These are phyloP conservation scores for Cutaneotrichosporon spelunceum DNA, from an alignment of 1,284 basidiomycete species.

Conservation along the genomic window DNA sequence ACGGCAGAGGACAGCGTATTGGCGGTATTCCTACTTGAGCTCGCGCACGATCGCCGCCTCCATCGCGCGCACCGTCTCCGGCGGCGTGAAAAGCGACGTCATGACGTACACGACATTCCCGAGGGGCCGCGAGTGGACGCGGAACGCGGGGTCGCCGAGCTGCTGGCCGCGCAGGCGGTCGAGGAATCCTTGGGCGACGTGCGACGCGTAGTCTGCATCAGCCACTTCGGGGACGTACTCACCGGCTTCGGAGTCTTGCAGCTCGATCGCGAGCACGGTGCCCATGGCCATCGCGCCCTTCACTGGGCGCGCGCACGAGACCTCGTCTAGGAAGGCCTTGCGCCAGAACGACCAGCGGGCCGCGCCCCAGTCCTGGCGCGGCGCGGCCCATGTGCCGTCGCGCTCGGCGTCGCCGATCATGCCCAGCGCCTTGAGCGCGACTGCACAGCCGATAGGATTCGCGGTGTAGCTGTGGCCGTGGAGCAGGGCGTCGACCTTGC, in stretches of 20 bases:
- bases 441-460: conserved; percentile 84
- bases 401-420: conserved; percentile 60
- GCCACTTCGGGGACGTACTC: conserved; percentile 30
- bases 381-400: conserved; percentile 59
- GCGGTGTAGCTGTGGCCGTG: conserved; percentile 97
- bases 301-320: conserved; percentile 63
- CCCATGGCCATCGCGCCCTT: conserved; percentile 82
- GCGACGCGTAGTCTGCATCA: conserved; percentile 67
- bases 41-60: conserved; percentile 37
- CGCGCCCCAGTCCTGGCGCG: conserved; percentile 55
- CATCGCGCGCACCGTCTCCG: conserved; percentile 43
- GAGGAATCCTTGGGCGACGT: conserved; percentile 64
- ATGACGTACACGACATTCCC: conserved; percentile 95
- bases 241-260: conserved; percentile 64
- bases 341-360: conserved; percentile 86
- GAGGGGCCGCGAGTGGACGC: conserved; percentile 81
- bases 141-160: conserved; percentile 53
- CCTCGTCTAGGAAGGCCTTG: conserved; percentile 62
- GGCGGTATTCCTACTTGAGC: conserved; percentile 21
- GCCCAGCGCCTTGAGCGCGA: conserved; percentile 75
- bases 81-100: conserved; percentile 63
- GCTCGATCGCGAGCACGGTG: conserved; percentile 76
- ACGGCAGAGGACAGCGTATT: no score
- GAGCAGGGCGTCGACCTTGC: conserved; percentile 77
- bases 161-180: conserved; percentile 36